These are phyloP conservation scores for Fusarium coffeatum DNA, from an alignment of 2,329 filamentous ascomycete species.

Conservation along the genomic window DNA sequence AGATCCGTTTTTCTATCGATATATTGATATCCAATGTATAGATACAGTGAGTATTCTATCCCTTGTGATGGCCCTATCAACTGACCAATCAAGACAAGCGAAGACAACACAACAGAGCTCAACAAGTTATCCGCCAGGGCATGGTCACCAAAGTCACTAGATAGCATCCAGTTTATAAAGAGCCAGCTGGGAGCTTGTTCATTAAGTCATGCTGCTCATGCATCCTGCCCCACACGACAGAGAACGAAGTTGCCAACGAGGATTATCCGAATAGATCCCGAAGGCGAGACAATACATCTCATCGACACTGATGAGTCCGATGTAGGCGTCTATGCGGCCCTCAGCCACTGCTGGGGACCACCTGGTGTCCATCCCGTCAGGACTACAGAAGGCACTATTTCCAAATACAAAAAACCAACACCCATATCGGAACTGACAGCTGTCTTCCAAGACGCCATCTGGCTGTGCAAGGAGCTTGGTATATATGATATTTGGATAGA, in stretches of 20 bases:
- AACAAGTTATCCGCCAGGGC: neutral
- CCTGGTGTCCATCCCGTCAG: neutral
- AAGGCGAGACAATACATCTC: neutral
- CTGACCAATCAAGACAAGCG: neutral
- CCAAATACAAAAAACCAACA: neutral
- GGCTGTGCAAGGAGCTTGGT: neutral
- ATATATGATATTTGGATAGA: neutral
- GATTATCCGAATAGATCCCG: neutral
- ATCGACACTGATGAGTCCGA: neutral
- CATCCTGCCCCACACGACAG: neutral
- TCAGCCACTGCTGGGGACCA: neutral
- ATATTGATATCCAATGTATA: neutral
- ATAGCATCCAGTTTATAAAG: neutral
- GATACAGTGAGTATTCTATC: neutral
- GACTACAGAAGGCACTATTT: neutral
- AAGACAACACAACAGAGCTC: neutral
- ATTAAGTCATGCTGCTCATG: no score
- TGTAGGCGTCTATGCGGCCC: neutral
- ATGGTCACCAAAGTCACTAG: neutral
- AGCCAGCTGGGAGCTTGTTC: no score
- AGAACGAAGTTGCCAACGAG: neutral
- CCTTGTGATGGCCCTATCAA: no score
- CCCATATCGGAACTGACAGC: neutral
- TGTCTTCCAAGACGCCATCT: neutral
- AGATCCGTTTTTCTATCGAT: neutral